Conservation (phyloP, 768 basidiomycete genomes). For the Gloeopeniophorella convolvens region DNA sequence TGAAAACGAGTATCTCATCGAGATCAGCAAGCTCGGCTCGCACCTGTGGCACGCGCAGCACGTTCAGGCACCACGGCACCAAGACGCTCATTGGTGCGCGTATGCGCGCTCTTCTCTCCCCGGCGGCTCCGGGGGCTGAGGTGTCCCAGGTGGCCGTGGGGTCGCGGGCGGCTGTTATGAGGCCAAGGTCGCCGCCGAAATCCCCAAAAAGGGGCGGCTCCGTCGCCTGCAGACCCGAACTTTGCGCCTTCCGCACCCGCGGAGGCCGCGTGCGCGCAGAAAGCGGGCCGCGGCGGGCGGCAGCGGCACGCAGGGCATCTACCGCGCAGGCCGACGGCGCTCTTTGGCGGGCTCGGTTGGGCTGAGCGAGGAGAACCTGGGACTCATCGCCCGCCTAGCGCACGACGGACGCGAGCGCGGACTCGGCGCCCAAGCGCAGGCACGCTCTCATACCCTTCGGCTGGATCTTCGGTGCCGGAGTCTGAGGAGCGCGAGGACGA, state of each 20-base stretch:
- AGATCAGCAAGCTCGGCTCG: constrained; percentile 78
- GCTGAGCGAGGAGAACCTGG: constrained; percentile 88
- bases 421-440: constrained; percentile 54
- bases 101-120: no score
- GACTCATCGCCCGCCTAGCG: constrained; percentile 70
- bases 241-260: constrained; percentile 39
- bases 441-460: constrained; percentile 48
- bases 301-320: constrained; percentile 59
- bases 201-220: constrained; percentile 68
- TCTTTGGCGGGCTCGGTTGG: constrained; percentile 82
- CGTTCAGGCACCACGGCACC: constrained; percentile 90
- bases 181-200: constrained; percentile 69
- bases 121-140: no score
- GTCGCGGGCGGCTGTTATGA: constrained; percentile 96
- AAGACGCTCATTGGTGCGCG: constrained; percentile 79
- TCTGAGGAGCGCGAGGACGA: constrained; percentile 20
- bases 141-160: constrained; percentile 73
- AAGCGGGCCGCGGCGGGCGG: constrained; percentile 44
- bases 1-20: constrained; percentile 91
- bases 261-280: constrained; percentile 28
- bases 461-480: constrained; percentile 32
- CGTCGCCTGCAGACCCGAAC: constrained; percentile 57
- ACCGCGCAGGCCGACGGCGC: constrained; percentile 86
- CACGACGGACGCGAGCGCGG: constrained; percentile 54
- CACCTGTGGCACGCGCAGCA: constrained; percentile 88